Percentiles rank a stretch among this genome's conserved stretches.
Evolutionary conservation across 176 grass and related monocot species (phyloP).

Genomic region (Thinopyrum elongatum): DNA sequence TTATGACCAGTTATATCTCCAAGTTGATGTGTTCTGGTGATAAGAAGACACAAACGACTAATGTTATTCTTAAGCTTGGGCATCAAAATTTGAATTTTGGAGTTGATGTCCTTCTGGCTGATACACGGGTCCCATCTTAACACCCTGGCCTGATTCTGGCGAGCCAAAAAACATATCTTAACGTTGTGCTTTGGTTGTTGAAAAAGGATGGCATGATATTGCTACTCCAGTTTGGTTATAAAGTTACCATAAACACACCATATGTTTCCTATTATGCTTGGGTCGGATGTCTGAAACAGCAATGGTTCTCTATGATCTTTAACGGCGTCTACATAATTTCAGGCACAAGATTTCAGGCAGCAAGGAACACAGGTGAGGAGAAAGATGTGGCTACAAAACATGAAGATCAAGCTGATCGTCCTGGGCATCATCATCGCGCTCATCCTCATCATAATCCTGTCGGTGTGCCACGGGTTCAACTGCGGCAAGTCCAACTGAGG

Average conservation of each 20-base stretch:
- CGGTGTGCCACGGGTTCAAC: conserved; percentile 88
- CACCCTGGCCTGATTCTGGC: neutral
- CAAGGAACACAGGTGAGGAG: conserved; percentile 71
- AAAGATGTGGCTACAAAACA: conserved; percentile 98
- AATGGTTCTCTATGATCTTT: neutral
- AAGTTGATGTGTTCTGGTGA: neutral
- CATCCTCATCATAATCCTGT: conserved; percentile 85
- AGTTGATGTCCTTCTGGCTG: neutral
- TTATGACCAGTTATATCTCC: neutral
- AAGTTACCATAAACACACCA: neutral
- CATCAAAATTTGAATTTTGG: neutral
- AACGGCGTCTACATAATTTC: neutral
- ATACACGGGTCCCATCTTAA: neutral
- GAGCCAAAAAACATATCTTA: neutral
- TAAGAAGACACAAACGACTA: neutral
- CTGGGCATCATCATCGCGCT: conserved; percentile 79
- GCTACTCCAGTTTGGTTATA: neutral
- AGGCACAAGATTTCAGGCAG: conserved; percentile 92
- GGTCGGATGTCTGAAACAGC: neutral
- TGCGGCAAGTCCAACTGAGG: conserved; percentile 47
- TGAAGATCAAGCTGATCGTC: conserved; percentile 96
- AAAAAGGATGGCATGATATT: neutral
- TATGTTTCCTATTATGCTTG: neutral
- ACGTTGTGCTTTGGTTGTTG: neutral
- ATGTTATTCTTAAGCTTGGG: neutral